Evolutionary conservation across 495 filamentous ascomycete genomes (phyloP).

Genomic region (Podospora fimiseda): DNA sequence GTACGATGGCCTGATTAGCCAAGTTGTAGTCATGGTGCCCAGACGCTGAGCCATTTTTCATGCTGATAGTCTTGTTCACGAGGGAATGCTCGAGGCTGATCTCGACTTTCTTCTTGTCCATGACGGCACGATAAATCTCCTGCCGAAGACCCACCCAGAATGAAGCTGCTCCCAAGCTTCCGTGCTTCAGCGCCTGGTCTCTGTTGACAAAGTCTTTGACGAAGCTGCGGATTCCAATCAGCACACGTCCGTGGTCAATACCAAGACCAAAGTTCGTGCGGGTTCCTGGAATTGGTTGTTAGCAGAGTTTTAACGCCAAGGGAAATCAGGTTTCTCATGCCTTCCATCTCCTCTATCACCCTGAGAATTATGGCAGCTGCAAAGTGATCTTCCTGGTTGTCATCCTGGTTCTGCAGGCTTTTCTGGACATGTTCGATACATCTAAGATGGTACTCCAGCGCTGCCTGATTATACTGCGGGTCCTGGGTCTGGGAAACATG

Average conservation of each 20-base stretch:
- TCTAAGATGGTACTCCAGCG: conserved; percentile 43
- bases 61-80: conserved; percentile 37
- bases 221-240: conserved; percentile 47
- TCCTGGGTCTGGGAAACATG: conserved; percentile 44
- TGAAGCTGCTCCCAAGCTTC: conserved; percentile 42
- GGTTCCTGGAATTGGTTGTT: no score
- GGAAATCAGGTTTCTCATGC: no score
- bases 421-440: conserved; percentile 48
- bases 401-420: conserved; percentile 41
- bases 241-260: conserved; percentile 37
- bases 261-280: no score
- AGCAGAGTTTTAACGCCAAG: no score
- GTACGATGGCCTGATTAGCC: conserved; percentile 49
- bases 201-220: conserved; percentile 15
- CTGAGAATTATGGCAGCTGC: conserved; percentile 56
- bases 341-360: conserved; percentile 56
- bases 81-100: conserved; percentile 36
- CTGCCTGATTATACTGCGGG: conserved; percentile 23
- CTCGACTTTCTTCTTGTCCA: conserved; percentile 40
- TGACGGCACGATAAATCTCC: conserved; percentile 51
- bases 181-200: conserved; percentile 23
- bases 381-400: conserved; percentile 54
- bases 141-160: conserved; percentile 55
- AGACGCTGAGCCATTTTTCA: conserved; percentile 12
- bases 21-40: conserved; percentile 39